These are phyloP conservation scores for Diophrys sp. DNA, from an alignment of 73 alveolate species.

Conservation along the genomic window DNA sequence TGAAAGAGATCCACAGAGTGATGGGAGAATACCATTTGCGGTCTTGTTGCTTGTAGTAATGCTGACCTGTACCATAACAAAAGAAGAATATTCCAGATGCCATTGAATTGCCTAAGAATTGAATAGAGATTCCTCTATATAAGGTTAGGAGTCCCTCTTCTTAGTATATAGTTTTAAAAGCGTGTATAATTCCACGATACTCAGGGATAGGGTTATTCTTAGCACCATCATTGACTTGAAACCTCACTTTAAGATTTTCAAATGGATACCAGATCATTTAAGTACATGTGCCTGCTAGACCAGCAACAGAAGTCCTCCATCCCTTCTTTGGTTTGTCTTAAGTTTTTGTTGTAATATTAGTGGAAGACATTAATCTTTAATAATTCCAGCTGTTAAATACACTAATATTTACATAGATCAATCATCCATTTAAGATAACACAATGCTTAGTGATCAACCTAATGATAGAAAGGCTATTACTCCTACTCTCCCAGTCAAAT, in stretches of 20 bases:
- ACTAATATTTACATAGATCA: too few relatives aligned
- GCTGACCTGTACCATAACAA: too few relatives aligned
- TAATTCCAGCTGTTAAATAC: too few relatives aligned
- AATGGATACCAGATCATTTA: constrained; percentile 33
- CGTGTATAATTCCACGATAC: constrained; percentile 33
- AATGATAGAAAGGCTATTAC: too few relatives aligned
- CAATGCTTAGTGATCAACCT: too few relatives aligned
- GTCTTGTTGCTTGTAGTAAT: constrained; percentile 16
- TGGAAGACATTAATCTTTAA: too few relatives aligned
- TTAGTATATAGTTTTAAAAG: constrained; percentile 17
- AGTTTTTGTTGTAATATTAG: too few relatives aligned
- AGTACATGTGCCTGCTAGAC: constrained; percentile 18
- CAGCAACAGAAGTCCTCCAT: constrained; percentile 46
- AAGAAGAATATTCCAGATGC: too few relatives aligned
- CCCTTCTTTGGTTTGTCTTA: too few relatives aligned
- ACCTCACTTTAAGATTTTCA: constrained; percentile 37
- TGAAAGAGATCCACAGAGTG: constrained; percentile 14
- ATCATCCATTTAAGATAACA: too few relatives aligned
- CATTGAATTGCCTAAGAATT: too few relatives aligned
- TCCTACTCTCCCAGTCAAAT: too few relatives aligned
- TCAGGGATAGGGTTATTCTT: constrained; percentile 49
- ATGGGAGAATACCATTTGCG: constrained; percentile 20
- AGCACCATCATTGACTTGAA: constrained; percentile 36
- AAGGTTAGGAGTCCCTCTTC: constrained; percentile 41
- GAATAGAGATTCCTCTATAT: constrained; percentile 53